phyloP scores from a whole-genome alignment of 371 early-diverging fungal genomes.

The Apophysomyces elegans region DNA sequence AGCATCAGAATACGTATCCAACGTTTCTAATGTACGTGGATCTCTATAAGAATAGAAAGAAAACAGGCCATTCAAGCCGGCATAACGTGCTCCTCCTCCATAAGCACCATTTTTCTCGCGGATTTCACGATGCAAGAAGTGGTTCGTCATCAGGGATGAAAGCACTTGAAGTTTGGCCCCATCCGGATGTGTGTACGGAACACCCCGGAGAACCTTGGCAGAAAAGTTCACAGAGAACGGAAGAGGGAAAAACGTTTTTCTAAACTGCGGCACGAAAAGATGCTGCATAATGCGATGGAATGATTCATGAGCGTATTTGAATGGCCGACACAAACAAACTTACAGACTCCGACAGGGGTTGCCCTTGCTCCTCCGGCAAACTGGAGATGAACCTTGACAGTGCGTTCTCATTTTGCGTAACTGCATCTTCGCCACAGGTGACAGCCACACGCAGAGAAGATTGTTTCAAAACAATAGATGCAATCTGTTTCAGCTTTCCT shows the following conservation, averaged over 20 bases:
- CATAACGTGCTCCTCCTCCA: conserved; percentile 87
- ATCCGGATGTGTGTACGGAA: conserved; percentile 86
- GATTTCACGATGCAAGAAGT: conserved; percentile 91
- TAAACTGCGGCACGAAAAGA: conserved; percentile 41
- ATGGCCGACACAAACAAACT: conserved; percentile 9
- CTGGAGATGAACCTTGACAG: conserved; percentile 58
- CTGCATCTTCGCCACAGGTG: conserved; percentile 67
- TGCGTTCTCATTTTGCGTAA: conserved; percentile 60
- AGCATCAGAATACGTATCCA: conserved; percentile 69
- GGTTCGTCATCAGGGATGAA: conserved; percentile 80
- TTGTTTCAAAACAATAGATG: conserved; percentile 56
- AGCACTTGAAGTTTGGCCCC: conserved; percentile 79
- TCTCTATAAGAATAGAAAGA: conserved; percentile 95
- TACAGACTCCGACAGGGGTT: conserved; percentile 27
- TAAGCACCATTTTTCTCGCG: conserved; percentile 98
- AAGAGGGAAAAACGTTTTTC: conserved; percentile 64
- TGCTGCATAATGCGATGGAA: conserved; percentile 14
- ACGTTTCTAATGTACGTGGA: conserved; percentile 78
- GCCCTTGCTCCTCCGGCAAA: conserved; percentile 36
- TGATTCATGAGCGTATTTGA: conserved; percentile 3
- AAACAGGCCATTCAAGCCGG: conserved; percentile 77
- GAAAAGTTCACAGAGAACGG: conserved; percentile 91
- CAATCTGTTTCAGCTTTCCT: conserved; percentile 65
- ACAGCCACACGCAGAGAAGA: conserved; percentile 69
- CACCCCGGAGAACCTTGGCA: conserved; percentile 71